Evolutionary conservation across 2,329 filamentous ascomycete genomes (phyloP), one percentile per base, ranked within the genome.

Genomic region (Simplicillium aogashimaense): DNA sequence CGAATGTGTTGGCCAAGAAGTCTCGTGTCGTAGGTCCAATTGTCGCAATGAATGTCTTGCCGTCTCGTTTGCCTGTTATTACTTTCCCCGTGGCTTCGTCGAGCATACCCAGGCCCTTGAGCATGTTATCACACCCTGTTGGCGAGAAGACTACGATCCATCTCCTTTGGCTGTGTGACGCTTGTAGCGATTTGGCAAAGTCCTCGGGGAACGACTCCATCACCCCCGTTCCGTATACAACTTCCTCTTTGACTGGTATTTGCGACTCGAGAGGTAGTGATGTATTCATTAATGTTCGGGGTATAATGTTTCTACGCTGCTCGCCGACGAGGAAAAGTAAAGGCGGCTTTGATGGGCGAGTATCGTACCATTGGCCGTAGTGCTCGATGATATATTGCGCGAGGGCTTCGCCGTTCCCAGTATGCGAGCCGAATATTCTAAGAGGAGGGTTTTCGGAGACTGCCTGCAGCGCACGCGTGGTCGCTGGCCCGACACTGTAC

Each of bases 1-100:
- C 74, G 56, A 87, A 86, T 1, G 68, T 71, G 15, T 69, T 65
- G 13, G 66, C 57, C 35, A 98, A 63, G 61, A 86, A 80, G 49
- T 88, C 79, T 46, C 81, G 73, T 10, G 92, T 98, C 14, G 92
- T 98, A 11, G 92, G 90, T 1, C 92, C 92, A 59, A 98, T 98
- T 0, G 89, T 94, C 12, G 83, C 86, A 45, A 97, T 69, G 46
- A 75, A 78, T 1, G 79, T 82, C 38, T 58, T 69, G 9, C 62
- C 63, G 20, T 57, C 54, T 28, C 53, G 45, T 3, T 43, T 46
- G 11, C 38, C 51, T 5, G 48, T 53, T 25, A 52, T 52, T 15
- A 56, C 61, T 50, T 57, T 68, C 15, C 64, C 63, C 1, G 65
- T 71, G 14, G 56, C 53, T 5, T 59, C 52, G 41, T 78, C 70